Percentiles rank a stretch among this genome's conserved stretches.
Conservation (phyloP, 2,329 filamentous ascomycete species). For the Bipolaris sorokiniana region DNA sequence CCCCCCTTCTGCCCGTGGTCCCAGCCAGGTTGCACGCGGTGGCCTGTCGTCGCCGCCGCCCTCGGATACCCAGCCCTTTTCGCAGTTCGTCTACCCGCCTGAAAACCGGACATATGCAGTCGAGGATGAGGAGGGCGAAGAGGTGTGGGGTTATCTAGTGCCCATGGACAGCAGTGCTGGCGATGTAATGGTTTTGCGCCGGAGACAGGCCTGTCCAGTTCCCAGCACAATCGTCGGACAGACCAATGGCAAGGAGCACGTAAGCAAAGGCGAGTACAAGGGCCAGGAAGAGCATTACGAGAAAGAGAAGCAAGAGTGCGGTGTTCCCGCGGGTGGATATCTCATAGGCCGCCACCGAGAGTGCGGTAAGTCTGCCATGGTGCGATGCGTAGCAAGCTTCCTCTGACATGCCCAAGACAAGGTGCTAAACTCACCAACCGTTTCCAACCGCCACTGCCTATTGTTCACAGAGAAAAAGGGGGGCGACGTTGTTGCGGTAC, state of each 20-base stretch:
- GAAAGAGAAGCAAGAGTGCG: conserved; percentile 56
- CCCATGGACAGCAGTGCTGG: conserved; percentile 76
- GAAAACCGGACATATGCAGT: conserved; percentile 78
- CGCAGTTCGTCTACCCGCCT: conserved; percentile 79
- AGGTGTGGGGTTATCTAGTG: conserved; percentile 94
- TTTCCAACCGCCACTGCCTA: conserved; percentile 85
- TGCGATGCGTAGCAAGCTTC: conserved; percentile 6
- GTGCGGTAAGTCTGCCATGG: conserved; percentile 70
- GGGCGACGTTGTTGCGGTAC: conserved; percentile 68
- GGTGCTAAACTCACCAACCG: conserved; percentile 73
- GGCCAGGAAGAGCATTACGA: conserved; percentile 68
- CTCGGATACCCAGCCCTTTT: conserved; percentile 77
- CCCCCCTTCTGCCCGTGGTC: conserved; percentile 57
- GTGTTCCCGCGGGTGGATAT: conserved; percentile 78
- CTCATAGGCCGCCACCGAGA: conserved; percentile 91
- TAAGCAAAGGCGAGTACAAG: conserved; percentile 60
- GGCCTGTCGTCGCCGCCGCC: conserved; percentile 67
- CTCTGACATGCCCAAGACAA: conserved; percentile 62
- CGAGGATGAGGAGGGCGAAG: conserved; percentile 80
- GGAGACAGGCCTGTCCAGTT: conserved; percentile 71
- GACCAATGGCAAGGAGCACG: conserved; percentile 53
- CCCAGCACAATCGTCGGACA: conserved; percentile 52
- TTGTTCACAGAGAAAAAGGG: conserved; percentile 68
- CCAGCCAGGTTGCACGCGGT: conserved; percentile 49
- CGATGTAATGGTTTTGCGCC: conserved; percentile 75